Conservation (phyloP, 805 yeast species). For the Wickerhamomyces chambardii region DNA sequence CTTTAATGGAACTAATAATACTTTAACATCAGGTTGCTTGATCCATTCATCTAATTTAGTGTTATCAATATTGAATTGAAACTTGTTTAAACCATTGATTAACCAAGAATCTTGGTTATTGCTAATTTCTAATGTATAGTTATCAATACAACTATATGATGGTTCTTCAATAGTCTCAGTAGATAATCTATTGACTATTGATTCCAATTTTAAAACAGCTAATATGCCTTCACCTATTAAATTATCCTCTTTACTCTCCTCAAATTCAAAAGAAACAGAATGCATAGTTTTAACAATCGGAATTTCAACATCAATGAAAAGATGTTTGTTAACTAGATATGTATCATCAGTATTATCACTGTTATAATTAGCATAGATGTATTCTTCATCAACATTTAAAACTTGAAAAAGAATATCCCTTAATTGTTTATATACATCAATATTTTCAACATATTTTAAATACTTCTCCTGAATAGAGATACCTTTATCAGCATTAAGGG, state of each 20-base stretch:
- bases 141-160: too few species aligned
- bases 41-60: conserved; percentile 4
- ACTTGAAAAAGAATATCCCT: too few species aligned
- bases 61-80: conserved; percentile 32
- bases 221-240: conserved; percentile 58
- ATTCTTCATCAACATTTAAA: too few species aligned
- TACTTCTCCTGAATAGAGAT: too few species aligned
- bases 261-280: conserved; percentile 34
- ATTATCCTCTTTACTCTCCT: conserved; percentile 36
- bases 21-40: conserved; percentile 14
- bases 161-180: too few species aligned
- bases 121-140: conserved; percentile 37
- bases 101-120: conserved; percentile 69
- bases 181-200: conserved; percentile 20
- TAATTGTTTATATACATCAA: too few species aligned
- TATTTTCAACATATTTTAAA: too few species aligned
- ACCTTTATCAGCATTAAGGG: too few species aligned
- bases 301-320: conserved; percentile 49
- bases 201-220: conserved; percentile 30
- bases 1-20: conserved; percentile 63
- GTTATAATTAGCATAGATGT: too few species aligned
- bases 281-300: conserved; percentile 57
- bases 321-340: conserved; percentile 3
- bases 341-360: background rate
- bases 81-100: conserved; percentile 60